Base-by-base conservation (phyloP, 495 filamentous ascomycete species). In the Trichoderma asperelloides region DNA sequence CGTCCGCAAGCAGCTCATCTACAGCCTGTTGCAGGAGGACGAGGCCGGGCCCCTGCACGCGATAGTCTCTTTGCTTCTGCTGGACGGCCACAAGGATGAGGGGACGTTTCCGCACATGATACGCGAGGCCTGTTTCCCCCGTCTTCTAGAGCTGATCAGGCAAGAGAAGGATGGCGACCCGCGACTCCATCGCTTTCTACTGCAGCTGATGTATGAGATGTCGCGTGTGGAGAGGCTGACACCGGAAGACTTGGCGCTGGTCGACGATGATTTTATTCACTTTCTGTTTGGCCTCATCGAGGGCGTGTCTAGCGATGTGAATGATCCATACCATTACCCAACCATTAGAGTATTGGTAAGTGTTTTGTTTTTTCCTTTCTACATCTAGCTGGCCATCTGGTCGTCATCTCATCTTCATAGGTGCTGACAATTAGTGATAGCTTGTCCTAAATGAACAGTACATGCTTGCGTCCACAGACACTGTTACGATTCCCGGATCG, bases 401-500 rank as follows among this genome's bases (percentile, higher is more conserved):
- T 8, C 33, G 4, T 7, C 18, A 2, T 51, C n/a, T 18, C n/a
- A 51, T 18, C 2, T 1, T 45, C 13, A 45, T 3, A 9, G 2
- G 21, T 51, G 21, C 47, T 51, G 47, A 51, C 47, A 23, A 23
- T 11, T 51, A 5, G 73, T 66, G 68, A 27, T 73, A 98, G 93
- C 85, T 98, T 70, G 93, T 98, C 60, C 78, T 98, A 70, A 98
- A 98, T 76, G 95, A 98, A 73, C 95, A 98, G 77, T 98, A 96
- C 79, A 96, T 98, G 91, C 90, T 97, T 55, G 82, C 84, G 21
- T 84, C 86, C 11, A 86, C 88, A 7, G 75, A 81, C 0, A 77
- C 80, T 13, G 83, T 85, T 37, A 82, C 85, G 51, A 80, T 87
- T 49, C 83, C 88, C 11, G 70, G 74, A 8, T 73, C 78, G 40